Evolutionary conservation across 257 asterid genomes (phyloP).

Genomic region (Leonotis leonurus): DNA sequence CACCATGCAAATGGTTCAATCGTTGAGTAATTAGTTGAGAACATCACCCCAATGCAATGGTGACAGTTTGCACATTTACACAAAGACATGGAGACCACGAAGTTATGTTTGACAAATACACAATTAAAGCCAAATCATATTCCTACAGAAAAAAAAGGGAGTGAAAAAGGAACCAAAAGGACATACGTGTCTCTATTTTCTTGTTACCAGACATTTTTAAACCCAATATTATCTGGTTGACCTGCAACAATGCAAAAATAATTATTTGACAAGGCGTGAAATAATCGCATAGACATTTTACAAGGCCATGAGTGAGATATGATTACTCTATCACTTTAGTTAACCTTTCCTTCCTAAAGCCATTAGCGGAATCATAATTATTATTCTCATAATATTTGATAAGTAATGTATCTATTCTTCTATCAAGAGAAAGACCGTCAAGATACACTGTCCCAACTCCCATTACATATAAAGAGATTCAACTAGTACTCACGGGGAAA

Average conservation of each 20-base stretch:
- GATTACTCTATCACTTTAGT: background rate
- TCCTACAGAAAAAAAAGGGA: background rate
- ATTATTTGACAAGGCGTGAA: background rate
- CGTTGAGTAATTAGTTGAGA: no score
- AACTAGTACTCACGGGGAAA: background rate
- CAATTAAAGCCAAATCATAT: background rate
- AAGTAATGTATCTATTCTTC: constrained; percentile 16
- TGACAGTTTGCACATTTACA: background rate
- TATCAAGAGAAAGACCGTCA: constrained; percentile 9
- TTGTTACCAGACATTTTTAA: constrained; percentile 50
- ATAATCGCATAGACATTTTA: background rate
- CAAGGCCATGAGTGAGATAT: background rate
- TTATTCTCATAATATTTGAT: background rate
- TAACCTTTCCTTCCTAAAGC: constrained; percentile 2
- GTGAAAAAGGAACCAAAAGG: constrained; percentile 1
- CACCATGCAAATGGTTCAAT: background rate
- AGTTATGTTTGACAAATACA: background rate
- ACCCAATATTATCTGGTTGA: constrained; percentile 24
- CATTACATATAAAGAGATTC: no score
- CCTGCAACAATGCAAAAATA: constrained; percentile 20
- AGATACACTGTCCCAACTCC: no score
- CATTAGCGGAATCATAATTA: constrained; percentile 7
- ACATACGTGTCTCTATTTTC: constrained; percentile 44
- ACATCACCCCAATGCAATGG: background rate
- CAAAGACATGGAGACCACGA: background rate